Evolutionary conservation across 176 grass and related monocot species (phyloP), one percentile per base, ranked within the genome.

Genomic region (Avena insularis): DNA sequence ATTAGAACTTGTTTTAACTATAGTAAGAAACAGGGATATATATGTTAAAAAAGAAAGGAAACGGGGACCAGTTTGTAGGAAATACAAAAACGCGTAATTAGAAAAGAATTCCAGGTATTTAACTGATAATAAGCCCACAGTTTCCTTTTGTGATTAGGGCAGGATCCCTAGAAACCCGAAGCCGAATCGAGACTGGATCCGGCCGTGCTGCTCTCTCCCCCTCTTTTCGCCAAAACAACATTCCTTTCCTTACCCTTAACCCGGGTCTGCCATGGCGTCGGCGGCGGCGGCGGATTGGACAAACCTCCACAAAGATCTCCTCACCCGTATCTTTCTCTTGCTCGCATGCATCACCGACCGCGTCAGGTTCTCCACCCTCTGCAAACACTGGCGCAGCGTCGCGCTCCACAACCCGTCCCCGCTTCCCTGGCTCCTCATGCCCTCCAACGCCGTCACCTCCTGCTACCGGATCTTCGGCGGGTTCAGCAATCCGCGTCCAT

Each of bases 391-490:
- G 83, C 46, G 46, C 27, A 7, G 2, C 58, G 15, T 0, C 10
- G 43, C 71, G 25, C 47, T 47, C 15, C 11, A 50, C 25, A 16
- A 20, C 21, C 40, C 40, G 49, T 5, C 13, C 1, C 20, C 7
- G 5, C 55, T 74, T 16, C 82, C 70, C 23, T 75, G n/a, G 5
- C 69, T 84, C 9, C 71, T 84, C 25, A 33, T 17, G 40, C 82
- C 56, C 6, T 84, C 82, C 71, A 21, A 16, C 15, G 25, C 38
- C 1, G 23, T 71, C 16, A 45, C 16, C 16, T 74, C 70, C 55
- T 35, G 12, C 56, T 75, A 62, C 40, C 38, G 25, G 23, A 1
- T 75, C 23, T 84, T 84, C 25, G 29, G 40, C 40, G 4, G 17
- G 3, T 35, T 35, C 64, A 2, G 5, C 29, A 21, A 67, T 35